Base-by-base conservation (phyloP, 352 stramenopile species). In the Pythium sukuiense region DNA sequence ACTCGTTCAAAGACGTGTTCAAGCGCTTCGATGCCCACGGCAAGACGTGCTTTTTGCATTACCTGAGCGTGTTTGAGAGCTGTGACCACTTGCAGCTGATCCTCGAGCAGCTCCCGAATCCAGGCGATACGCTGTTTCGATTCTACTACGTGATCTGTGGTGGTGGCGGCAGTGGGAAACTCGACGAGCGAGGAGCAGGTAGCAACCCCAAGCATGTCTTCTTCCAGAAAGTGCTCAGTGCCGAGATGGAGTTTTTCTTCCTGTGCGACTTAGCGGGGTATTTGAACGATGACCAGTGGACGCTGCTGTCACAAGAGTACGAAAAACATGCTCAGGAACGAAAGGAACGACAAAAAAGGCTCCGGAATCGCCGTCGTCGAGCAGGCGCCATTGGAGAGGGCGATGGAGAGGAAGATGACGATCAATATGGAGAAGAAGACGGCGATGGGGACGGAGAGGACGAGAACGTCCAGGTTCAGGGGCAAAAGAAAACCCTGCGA, bases 221-320 rank as follows among this genome's bases (percentile, higher is more conserved):
- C 49, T 90, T 86, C 69, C 55, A 72, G 2, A 85, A 85, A 43
- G 43, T 92, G 13, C 55, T 89, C 13, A 73, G 80, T 13, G 46
- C 76, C 2, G 80, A 90, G 41, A 88, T 87, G 63, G 83, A 90
- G 43, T 92, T 84, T 30, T 86, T 89, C 55, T 92, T 92, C 57
- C 57, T 92, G 18, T 87, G 73, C 30, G 83, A 92, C 43, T 45
- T 92, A 8, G 79, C 81, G 0, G 67, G 59, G 0, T 88, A 83
- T 54, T 32, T 92, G 45, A 88, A 71, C 6, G 76, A 89, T 26
- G 76, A 88, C 16, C 83, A 92, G 43, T 92, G 81, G 76, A 71
- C 73, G n/a, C 46, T 90, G 35, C 46, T 90, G 14, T 80, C 80
- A 1, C 85, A 81, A 53, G 80, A 89, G 61, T 90, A 77, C 43